phyloP scores from a whole-genome alignment of 1,139 yeast species.

The Candida sanyaensis region DNA sequence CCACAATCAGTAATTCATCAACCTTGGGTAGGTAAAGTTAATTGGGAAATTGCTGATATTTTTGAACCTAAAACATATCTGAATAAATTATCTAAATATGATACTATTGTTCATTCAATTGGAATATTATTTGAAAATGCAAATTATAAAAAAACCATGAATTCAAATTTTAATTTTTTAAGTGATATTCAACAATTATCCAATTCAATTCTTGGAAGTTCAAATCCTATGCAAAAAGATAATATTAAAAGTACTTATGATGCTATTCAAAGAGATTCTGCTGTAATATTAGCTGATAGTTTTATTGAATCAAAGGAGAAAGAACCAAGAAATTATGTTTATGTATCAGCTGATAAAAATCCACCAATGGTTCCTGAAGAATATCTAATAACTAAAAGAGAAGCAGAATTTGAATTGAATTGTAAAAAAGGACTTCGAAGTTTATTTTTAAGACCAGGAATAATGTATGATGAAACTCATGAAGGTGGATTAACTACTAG shows the following conservation, averaged over 20 bases:
- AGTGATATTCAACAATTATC: slow-evolving; percentile 32
- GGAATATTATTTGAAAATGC: slow-evolving; percentile 73
- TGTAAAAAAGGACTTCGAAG: slow-evolving; percentile 51
- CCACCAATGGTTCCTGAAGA: slow-evolving; percentile 68
- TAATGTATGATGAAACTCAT: slow-evolving; percentile 66
- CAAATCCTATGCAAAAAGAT: slow-evolving; percentile 54
- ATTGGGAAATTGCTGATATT: slow-evolving; percentile 69
- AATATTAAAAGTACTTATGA: slow-evolving; percentile 51
- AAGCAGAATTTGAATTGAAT: slow-evolving; percentile 65
- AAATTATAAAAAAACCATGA: slow-evolving; percentile 59
- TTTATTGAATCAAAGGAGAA: slow-evolving; percentile 30
- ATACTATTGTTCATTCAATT: slow-evolving; percentile 79
- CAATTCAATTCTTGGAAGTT: slow-evolving; percentile 33
- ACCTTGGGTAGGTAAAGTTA: slow-evolving; percentile 59
- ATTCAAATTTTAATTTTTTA: slow-evolving; percentile 38
- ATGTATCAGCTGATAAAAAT: slow-evolving; percentile 77
- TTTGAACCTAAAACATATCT: slow-evolving; percentile 63
- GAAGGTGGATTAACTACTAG: slow-evolving; percentile 29
- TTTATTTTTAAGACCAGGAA: slow-evolving; percentile 75
- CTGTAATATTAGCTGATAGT: slow-evolving; percentile 62
- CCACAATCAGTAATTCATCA: slow-evolving; percentile 32
- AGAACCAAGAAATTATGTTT: slow-evolving; percentile 56
- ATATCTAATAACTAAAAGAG: slow-evolving; percentile 74
- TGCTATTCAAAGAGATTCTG: slow-evolving; percentile 69
- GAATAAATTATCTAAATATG: slow-evolving; percentile 46